A percentile compares a stretch with the other conserved stretches of the same genome.
Conservation (phyloP, 192 early-diverging fungal species). For the Pilaira anomala region DNA sequence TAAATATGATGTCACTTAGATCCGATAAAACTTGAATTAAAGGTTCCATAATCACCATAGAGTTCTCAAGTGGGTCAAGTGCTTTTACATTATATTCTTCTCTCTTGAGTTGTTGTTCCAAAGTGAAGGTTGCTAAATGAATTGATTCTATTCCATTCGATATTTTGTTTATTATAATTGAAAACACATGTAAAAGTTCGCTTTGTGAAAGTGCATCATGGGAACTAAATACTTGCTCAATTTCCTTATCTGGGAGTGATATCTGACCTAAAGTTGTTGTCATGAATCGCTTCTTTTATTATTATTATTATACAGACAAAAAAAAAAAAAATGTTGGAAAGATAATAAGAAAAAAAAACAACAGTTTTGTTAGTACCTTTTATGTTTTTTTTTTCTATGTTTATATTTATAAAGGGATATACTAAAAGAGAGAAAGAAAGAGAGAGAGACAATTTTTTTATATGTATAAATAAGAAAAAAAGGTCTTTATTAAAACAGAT, state of each 20-base stretch:
- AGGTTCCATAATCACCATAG: slow-evolving; percentile 43
- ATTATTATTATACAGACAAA: background rate
- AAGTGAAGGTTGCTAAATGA: slow-evolving; percentile 51
- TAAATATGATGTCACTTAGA: background rate
- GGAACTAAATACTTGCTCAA: background rate
- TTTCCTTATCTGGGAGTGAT: slow-evolving; percentile 8
- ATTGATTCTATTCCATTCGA: slow-evolving; percentile 48
- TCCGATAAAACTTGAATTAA: slow-evolving; percentile 41
- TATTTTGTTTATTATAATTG: slow-evolving; percentile 18
- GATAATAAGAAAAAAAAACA: background rate
- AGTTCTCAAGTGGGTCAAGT: slow-evolving; percentile 39
- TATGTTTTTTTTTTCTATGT: too few relatives aligned
- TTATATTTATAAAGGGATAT: too few relatives aligned
- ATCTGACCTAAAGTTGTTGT: slow-evolving; percentile 1
- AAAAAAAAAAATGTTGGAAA: background rate
- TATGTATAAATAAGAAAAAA: background rate
- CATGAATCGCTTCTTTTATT: background rate
- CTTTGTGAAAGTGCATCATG: background rate
- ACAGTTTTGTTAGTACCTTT: background rate
- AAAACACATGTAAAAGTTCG: slow-evolving; percentile 7
- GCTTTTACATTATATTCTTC: slow-evolving; percentile 29
- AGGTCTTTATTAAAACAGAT: background rate
- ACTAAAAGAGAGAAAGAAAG: background rate
- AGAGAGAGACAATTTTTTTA: too few relatives aligned
- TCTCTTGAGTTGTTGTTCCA: slow-evolving; percentile 46